Evolutionary conservation across 2,329 filamentous ascomycete genomes (phyloP).

Genomic region (Endothia cerciana): DNA sequence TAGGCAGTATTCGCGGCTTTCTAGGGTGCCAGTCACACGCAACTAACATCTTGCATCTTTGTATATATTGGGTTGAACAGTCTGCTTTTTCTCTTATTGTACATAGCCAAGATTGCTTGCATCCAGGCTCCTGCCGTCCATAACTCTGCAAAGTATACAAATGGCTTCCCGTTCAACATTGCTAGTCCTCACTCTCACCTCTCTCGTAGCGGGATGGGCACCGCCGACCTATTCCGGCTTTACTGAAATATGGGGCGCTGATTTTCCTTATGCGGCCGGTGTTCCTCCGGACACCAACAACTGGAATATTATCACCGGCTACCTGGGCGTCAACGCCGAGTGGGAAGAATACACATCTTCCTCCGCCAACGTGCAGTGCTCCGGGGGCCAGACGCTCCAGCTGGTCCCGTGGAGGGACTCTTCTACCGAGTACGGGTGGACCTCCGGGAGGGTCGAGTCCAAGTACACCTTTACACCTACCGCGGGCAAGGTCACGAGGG

Average conservation of each 20-base stretch:
- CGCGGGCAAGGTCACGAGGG: conserved; percentile 45
- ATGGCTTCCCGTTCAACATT: not conserved
- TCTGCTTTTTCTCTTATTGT: not conserved
- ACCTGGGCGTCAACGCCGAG: conserved; percentile 54
- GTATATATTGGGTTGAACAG: not conserved
- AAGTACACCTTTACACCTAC: conserved; percentile 50
- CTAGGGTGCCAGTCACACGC: not conserved
- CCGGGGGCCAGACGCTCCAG: conserved; percentile 55
- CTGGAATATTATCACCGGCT: conserved; percentile 52
- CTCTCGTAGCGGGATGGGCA: conserved; percentile 40
- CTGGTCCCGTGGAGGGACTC: conserved; percentile 49
- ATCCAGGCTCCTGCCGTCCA: not conserved
- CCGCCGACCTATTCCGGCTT: conserved; percentile 46
- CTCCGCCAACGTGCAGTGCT: conserved; percentile 52
- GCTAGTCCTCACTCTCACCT: conserved; percentile 27
- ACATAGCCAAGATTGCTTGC: not conserved
- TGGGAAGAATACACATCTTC: conserved; percentile 51
- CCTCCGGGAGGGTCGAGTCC: conserved; percentile 54
- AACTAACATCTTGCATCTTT: not conserved
- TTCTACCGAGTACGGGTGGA: conserved; percentile 45
- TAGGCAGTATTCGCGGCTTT: not conserved
- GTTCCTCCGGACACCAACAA: conserved; percentile 40
- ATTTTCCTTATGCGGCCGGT: conserved; percentile 47
- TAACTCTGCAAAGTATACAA: not conserved
- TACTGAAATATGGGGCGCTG: conserved; percentile 50